Conservation (phyloP, 192 early-diverging fungal genomes). For the Hyaloraphidium curvatum region DNA sequence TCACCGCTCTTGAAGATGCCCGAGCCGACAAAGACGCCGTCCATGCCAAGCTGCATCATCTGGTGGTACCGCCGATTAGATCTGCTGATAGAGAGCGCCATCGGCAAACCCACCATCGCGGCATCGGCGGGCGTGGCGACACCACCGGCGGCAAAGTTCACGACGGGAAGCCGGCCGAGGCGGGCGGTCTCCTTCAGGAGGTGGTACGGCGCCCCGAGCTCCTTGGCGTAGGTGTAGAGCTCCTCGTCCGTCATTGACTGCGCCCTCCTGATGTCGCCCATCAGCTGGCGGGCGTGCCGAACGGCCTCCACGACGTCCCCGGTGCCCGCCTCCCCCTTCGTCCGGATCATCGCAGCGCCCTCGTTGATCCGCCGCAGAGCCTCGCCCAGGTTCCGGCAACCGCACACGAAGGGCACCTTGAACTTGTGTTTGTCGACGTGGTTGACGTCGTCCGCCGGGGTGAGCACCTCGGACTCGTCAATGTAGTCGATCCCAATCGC, state of each 20-base stretch:
- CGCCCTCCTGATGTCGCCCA: conserved; percentile 68
- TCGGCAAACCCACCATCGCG: conserved; percentile 32
- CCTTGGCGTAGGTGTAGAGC: conserved; percentile 89
- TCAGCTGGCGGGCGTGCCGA: conserved; percentile 79
- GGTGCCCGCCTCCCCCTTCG: conserved; percentile 96
- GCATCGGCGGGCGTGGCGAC: conserved; percentile 97
- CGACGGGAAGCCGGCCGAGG: conserved; percentile 81
- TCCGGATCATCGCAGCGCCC: conserved; percentile 95
- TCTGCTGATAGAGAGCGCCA: too few relatives aligned
- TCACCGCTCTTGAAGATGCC: conserved; percentile 93
- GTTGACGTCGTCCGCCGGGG: conserved; percentile 85
- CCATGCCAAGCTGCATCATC: conserved; percentile 98
- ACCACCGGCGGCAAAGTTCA: conserved; percentile 96
- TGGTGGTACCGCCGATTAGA: neutral
- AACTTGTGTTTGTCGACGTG: conserved; percentile 90
- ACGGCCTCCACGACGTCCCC: conserved; percentile 97
- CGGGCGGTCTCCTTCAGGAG: conserved; percentile 73
- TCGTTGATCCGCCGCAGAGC: conserved; percentile 89
- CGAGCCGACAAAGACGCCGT: conserved; percentile 94
- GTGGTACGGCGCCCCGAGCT: conserved; percentile 78
- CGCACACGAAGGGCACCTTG: conserved; percentile 92
- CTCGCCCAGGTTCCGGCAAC: conserved; percentile 90
- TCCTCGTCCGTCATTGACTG: conserved; percentile 70
- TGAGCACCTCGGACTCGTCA: conserved; percentile 93
- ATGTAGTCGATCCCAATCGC: conserved; percentile 84